A percentile compares a stretch with the other conserved stretches of the same genome.
These are phyloP conservation scores for Zoysia japonica DNA, from an alignment of 176 grass and related monocot species.

Conservation along the genomic window DNA sequence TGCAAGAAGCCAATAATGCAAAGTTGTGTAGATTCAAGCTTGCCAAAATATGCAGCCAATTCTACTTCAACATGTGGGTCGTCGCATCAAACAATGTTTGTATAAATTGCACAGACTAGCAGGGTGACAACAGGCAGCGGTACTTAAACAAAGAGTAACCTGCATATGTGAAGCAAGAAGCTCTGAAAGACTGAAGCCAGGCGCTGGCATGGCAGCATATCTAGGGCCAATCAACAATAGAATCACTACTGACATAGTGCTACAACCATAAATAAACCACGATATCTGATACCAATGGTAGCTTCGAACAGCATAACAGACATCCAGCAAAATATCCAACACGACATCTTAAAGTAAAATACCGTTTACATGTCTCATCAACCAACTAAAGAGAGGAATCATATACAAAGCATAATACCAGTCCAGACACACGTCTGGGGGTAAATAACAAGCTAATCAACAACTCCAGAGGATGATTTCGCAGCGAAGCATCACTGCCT, in stretches of 20 bases:
- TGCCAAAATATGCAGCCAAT: no score
- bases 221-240: background rate
- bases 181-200: background rate
- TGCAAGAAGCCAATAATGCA: no score
- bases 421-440: background rate
- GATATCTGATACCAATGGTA: background rate
- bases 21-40: no score
- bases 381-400: slow-evolving; percentile 12
- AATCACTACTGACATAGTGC: background rate
- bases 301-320: background rate
- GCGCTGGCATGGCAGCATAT: background rate
- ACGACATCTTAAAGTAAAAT: slow-evolving; percentile 23
- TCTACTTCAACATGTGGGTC: no score
- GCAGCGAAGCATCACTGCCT: slow-evolving; percentile 33
- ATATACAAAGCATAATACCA: background rate
- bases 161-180: background rate
- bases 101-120: no score
- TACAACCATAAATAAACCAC: background rate
- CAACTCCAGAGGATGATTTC: background rate
- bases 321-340: background rate
- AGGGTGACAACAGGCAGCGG: no score
- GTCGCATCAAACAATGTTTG: no score
- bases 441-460: background rate
- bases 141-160: no score
- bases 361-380: slow-evolving; percentile 14